Base-by-base conservation (phyloP, 768 basidiomycete species). In the Russula griseocarnosa region DNA sequence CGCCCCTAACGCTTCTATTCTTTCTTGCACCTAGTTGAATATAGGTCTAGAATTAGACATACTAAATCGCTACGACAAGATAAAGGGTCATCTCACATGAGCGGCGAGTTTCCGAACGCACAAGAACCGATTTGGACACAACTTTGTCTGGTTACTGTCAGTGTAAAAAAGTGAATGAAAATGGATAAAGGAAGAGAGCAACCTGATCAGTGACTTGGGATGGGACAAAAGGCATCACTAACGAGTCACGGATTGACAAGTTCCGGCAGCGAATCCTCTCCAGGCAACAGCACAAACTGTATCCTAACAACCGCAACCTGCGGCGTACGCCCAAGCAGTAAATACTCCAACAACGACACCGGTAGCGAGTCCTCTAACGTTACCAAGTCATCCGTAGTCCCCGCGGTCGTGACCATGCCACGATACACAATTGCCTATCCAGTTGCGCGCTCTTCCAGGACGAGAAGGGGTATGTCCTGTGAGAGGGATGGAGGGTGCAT, bases 61-160 rank as follows among this genome's bases (percentile, higher is more conserved):
- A n/a, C 20, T 18, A 42, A 13, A 51, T 32, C 24, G 24, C 24
- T 5, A 16, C 2, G 24, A 50, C 49, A 40, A 32, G 53, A 18
- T 40, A 20, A 34, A 18, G 34, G n/a, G 42, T 30, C 16, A 38
- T 13, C 88, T 62, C 73, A 94, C 92, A 78, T 97, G 96, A 55
- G 79, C 70, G 0, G 86, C 80, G 22, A 98, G 83, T 75, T 98
- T 99, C 51, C 87, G 82, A 20, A 96, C 84, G 38, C 97, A 83
- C 52, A 98, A 78, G 69, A 87, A 88, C 28, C 90, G 84, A 70
- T 85, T 93, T 0, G 96, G 94, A 0, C 93, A 96, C 22, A 99
- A 77, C 68, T 94, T 92, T 0, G 90, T 86, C 70, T 94, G 89
- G 18, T 86, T 77, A 2, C 85, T 90, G 14, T 65, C 16, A 54